These are phyloP conservation scores for Talaromyces sp. DNA, from an alignment of 2,329 filamentous ascomycete species.

Conservation along the genomic window DNA sequence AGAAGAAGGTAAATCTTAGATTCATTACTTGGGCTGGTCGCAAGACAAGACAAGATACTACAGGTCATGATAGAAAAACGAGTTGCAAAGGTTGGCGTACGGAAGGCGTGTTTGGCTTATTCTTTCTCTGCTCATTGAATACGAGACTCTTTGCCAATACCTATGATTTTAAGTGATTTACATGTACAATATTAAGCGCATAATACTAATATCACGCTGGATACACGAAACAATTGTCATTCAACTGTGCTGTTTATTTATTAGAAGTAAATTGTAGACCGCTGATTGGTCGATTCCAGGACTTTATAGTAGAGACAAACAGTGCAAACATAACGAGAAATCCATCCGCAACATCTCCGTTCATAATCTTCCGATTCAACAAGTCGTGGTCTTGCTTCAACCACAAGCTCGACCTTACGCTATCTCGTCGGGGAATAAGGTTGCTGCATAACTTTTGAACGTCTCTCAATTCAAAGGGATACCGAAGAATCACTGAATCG, in stretches of 20 bases:
- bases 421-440: background rate
- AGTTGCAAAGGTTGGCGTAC: constrained; percentile 6
- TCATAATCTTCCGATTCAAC: background rate
- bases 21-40: background rate
- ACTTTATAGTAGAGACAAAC: constrained; percentile 2
- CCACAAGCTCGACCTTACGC: background rate
- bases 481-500: background rate
- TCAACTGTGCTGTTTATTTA: too few species aligned
- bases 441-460: too few species aligned
- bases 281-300: background rate
- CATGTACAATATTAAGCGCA: background rate
- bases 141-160: background rate
- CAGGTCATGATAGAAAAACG: constrained; percentile 8
- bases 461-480: too few species aligned
- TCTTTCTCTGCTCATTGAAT: constrained; percentile 2
- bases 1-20: background rate
- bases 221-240: background rate
- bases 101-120: constrained; percentile 4
- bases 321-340: constrained; percentile 12
- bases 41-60: background rate
- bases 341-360: constrained; percentile 5
- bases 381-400: background rate
- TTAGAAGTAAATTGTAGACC: background rate
- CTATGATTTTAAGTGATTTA: background rate
- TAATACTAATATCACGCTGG: background rate